Base-by-base conservation (phyloP, 805 yeast genomes). In the Kazachstania kunashirensis region DNA sequence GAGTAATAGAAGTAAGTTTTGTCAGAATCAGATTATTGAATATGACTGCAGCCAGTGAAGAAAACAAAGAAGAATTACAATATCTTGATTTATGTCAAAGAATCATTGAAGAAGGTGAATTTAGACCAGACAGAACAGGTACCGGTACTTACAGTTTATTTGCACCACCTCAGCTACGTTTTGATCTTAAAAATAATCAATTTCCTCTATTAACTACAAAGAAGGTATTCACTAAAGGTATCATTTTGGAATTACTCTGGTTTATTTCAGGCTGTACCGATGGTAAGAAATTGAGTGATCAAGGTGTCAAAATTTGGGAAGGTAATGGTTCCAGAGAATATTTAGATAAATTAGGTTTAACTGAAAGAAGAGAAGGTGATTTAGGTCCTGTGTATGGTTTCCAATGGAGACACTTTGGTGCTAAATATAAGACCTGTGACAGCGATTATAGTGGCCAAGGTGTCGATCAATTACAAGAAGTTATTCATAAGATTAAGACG, bases 331-430 rank as follows among this genome's bases (percentile, higher is more conserved):
- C 95, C 25, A 69, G 96, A 42, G 95, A 85, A 59, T 92, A 75
- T 56, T 66, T 92, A 37, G 96, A 92, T 57, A 70, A 75, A 4
- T 62, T 86, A 25, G 98, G 97, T 1, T 70, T 92, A 31, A 70
- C 70, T 0, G 68, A 82, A 41, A 77, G 95, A 55, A 68, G 86
- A 41, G 96, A 77, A 50, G 97, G 97, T 38, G 99, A 92, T 62
- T 61, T 92, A 48, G 99, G 99, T 1, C 98, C 99, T 1, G 96
- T 92, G 2, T 92, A 92, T 57, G 99, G 99, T 0, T 92, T 92
- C 64, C 99, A 92, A 61, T 92, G 99, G 99, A 77, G 99, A 52
- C 98, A 92, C 61, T 92, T 92, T 59, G 98, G 98, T 30, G 98
- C 99, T 5, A 77, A 83, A 47, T 92, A 92, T 57, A 67, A 53